Conservation (phyloP, 1,139 yeast genomes). For the Pichia sp. region DNA sequence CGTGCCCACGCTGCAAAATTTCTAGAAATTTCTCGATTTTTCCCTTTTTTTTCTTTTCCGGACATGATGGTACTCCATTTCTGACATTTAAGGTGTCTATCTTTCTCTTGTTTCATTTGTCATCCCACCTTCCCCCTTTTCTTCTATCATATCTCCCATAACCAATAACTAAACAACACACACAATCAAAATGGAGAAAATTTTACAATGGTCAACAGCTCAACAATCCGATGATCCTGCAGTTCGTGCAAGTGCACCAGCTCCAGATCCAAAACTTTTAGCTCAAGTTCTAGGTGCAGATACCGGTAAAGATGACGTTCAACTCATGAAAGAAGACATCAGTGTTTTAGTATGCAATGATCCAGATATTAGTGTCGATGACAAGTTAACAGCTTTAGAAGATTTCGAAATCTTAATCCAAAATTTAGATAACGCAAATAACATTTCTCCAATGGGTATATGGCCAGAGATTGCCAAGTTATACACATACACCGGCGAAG, state of each 20-base stretch:
- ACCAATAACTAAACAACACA: not conserved
- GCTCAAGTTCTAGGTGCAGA: conserved; percentile 72
- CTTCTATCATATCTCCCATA: too few relatives aligned
- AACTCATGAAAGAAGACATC: conserved; percentile 77
- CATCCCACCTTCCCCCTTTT: too few relatives aligned
- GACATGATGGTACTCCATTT: not conserved
- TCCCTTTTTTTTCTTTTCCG: not conserved
- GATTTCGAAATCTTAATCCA: conserved; percentile 94
- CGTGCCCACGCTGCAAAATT: not conserved
- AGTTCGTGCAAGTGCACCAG: conserved; percentile 57
- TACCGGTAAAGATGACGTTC: conserved; percentile 67
- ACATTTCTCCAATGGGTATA: conserved; percentile 75
- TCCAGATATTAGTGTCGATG: conserved; percentile 61
- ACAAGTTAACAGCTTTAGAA: conserved; percentile 65
- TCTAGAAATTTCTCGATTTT: conserved; percentile 5
- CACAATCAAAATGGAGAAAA: conserved; percentile 74
- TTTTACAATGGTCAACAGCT: conserved; percentile 90
- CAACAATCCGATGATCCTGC: conserved; percentile 69
- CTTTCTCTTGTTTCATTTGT: too few relatives aligned
- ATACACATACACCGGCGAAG: conserved; percentile 50
- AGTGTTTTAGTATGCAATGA: conserved; percentile 49
- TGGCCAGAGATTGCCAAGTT: conserved; percentile 52
- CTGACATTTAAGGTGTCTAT: too few relatives aligned
- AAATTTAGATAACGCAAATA: conserved; percentile 92
- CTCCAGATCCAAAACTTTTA: conserved; percentile 75